phyloP scores from a whole-genome alignment of 805 yeast genomes.

The Wickerhamomyces canadensis region DNA sequence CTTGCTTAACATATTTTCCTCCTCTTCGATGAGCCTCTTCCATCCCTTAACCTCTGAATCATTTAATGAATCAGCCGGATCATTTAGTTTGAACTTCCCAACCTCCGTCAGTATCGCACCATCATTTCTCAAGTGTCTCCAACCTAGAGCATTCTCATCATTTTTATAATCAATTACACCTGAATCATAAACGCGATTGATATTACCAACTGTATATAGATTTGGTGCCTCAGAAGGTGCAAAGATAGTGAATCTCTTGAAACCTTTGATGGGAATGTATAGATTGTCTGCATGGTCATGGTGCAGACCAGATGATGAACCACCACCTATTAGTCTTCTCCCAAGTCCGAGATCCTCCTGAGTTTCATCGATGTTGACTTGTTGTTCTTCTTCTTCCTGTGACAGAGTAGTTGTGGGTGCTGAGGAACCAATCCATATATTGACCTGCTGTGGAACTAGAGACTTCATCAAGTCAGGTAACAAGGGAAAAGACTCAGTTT shows the following conservation, averaged over 20 bases:
- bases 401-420: conserved; percentile 8
- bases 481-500: conserved; percentile 29
- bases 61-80: too few relatives aligned
- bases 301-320: conserved; percentile 68
- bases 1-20: conserved; percentile 17
- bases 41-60: too few relatives aligned
- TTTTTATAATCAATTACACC: conserved; percentile 63
- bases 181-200: conserved; percentile 45
- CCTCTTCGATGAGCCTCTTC: conserved; percentile 24
- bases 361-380: conserved; percentile 13
- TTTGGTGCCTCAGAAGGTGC: conserved; percentile 57
- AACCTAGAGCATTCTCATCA: conserved; percentile 51
- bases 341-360: conserved; percentile 40
- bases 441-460: conserved; percentile 63
- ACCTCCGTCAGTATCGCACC: conserved; percentile 52
- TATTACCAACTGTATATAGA: conserved; percentile 59
- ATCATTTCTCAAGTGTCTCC: conserved; percentile 59
- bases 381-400: too few relatives aligned
- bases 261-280: conserved; percentile 55
- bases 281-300: conserved; percentile 80
- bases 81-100: conserved; percentile 36
- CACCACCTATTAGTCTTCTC: conserved; percentile 48
- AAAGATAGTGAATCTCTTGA: conserved; percentile 60
- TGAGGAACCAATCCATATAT: conserved; percentile 62
- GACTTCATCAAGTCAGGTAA: conserved; percentile 35